A percentile compares a stretch with the other conserved stretches of the same genome.
Conservation (phyloP, 169 alveolate species). For the Cryptosporidium parvum region DNA sequence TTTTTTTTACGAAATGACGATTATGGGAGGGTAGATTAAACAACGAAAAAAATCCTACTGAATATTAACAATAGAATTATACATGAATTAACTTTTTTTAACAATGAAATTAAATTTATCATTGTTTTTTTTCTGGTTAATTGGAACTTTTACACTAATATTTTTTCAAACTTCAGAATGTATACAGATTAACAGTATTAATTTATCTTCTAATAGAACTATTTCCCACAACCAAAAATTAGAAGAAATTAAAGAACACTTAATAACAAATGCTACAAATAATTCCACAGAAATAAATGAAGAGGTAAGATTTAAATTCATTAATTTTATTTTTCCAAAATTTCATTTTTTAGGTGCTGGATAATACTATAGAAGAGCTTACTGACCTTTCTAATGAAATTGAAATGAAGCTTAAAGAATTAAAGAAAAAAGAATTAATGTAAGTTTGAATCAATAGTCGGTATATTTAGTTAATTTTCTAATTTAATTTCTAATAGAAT, state of each 20-base stretch:
- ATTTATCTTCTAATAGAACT: constrained; percentile 19
- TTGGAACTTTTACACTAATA: not conserved
- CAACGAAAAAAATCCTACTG: not conserved
- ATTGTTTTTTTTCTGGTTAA: not conserved
- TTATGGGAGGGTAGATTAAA: constrained; percentile 14
- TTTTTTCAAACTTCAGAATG: constrained; percentile 27
- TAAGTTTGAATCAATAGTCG: constrained; percentile 13
- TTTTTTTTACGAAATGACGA: constrained; percentile 43
- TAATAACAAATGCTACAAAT: constrained; percentile 20
- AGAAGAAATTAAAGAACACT: constrained; percentile 34
- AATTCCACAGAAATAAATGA: constrained; percentile 31
- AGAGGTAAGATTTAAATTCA: constrained; percentile 27
- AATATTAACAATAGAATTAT: not conserved
- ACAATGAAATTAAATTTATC: constrained; percentile 1
- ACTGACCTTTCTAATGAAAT: constrained; percentile 67
- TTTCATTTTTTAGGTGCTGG: constrained; percentile 13
- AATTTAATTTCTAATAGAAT: constrained; percentile 10
- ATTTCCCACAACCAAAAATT: not conserved
- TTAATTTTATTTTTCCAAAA: not conserved
- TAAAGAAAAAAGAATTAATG: constrained; percentile 66
- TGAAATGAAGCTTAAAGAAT: constrained; percentile 58
- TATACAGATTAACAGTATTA: not conserved
- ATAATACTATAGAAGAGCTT: constrained; percentile 63
- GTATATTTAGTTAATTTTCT: not conserved
- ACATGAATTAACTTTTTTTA: not conserved